phyloP scores from a whole-genome alignment of 129 eudicot genomes.

The Deinandra increscens region DNA sequence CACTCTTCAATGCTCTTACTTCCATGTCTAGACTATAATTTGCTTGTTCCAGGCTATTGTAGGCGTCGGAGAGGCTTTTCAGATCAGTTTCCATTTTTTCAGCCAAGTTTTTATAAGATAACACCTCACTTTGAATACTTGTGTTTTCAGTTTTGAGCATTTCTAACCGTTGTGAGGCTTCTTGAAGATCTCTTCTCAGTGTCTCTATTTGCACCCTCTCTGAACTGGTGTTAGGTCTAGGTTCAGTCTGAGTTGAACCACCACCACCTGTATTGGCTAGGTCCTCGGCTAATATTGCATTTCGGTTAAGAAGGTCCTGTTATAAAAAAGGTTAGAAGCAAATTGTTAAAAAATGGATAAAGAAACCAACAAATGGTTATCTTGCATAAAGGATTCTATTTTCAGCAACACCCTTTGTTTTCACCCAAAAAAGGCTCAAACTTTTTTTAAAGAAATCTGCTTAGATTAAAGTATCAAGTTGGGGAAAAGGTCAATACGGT shows the following conservation, averaged over 20 bases:
- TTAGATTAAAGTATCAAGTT: not conserved
- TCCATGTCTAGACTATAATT: constrained; percentile 74
- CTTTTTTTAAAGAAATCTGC: not conserved
- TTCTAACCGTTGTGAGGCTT: constrained; percentile 55
- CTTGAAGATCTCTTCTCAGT: constrained; percentile 72
- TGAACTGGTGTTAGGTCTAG: constrained; percentile 41
- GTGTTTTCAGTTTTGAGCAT: constrained; percentile 60
- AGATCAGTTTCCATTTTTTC: constrained; percentile 74
- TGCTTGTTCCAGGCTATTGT: constrained; percentile 89
- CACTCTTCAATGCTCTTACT: constrained; percentile 44
- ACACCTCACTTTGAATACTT: constrained; percentile 50
- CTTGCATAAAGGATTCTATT: not conserved
- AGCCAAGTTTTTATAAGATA: constrained; percentile 47
- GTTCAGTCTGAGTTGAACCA: constrained; percentile 48
- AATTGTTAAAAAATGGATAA: too few species aligned
- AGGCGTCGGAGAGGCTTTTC: constrained; percentile 86
- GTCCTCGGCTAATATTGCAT: constrained; percentile 79
- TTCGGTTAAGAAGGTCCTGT: constrained; percentile 84
- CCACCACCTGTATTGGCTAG: constrained; percentile 62
- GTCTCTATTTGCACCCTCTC: constrained; percentile 74
- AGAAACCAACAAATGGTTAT: not conserved
- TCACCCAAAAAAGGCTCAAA: not conserved
- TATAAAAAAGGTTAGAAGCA: not conserved
- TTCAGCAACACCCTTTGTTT: not conserved
- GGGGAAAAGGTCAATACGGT: not conserved